These are phyloP conservation scores for Cercospora brassicicola DNA, from an alignment of 2,329 filamentous ascomycete genomes.

Conservation along the genomic window DNA sequence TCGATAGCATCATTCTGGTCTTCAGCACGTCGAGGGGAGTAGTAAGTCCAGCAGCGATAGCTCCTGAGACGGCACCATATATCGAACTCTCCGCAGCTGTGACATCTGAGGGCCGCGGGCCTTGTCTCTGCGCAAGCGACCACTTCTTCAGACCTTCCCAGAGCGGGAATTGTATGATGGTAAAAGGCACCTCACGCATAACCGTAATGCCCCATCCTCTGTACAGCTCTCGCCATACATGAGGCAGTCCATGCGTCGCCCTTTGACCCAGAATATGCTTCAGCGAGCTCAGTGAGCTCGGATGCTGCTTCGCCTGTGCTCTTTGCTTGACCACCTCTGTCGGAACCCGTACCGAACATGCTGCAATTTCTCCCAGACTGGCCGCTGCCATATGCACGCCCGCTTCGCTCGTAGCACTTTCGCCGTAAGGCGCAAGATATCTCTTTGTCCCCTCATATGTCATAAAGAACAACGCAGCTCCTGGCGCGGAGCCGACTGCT, in stretches of 20 bases:
- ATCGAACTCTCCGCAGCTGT: slow-evolving; percentile 76
- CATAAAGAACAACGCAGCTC: slow-evolving; percentile 90
- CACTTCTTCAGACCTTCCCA: slow-evolving; percentile 90
- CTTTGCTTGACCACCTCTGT: slow-evolving; percentile 97
- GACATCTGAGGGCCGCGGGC: slow-evolving; percentile 51
- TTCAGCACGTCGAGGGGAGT: slow-evolving; percentile 96
- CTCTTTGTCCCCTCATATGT: slow-evolving; percentile 37
- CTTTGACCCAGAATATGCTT: slow-evolving; percentile 61
- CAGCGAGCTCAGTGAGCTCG: slow-evolving; percentile 67
- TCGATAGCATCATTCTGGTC: slow-evolving; percentile 90
- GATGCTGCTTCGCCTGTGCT: slow-evolving; percentile 82
- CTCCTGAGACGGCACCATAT: slow-evolving; percentile 81
- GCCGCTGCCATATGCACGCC: slow-evolving; percentile 77
- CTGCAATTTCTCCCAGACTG: slow-evolving; percentile 82
- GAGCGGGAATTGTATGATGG: slow-evolving; percentile 92
- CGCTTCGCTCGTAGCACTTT: slow-evolving; percentile 32
- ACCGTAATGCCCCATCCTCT: slow-evolving; percentile 90
- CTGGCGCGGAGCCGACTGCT: slow-evolving; percentile 85
- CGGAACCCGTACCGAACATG: slow-evolving; percentile 87
- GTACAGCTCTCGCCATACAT: slow-evolving; percentile 82
- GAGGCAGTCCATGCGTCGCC: slow-evolving; percentile 43
- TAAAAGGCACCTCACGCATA: slow-evolving; percentile 94
- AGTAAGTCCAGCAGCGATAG: slow-evolving; percentile 80
- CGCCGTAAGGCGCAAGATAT: slow-evolving; percentile 11
- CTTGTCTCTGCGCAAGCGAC: slow-evolving; percentile 48